These are phyloP conservation scores for Ceratobasidium theobromae DNA, from an alignment of 1,284 basidiomycete species.

Conservation along the genomic window DNA sequence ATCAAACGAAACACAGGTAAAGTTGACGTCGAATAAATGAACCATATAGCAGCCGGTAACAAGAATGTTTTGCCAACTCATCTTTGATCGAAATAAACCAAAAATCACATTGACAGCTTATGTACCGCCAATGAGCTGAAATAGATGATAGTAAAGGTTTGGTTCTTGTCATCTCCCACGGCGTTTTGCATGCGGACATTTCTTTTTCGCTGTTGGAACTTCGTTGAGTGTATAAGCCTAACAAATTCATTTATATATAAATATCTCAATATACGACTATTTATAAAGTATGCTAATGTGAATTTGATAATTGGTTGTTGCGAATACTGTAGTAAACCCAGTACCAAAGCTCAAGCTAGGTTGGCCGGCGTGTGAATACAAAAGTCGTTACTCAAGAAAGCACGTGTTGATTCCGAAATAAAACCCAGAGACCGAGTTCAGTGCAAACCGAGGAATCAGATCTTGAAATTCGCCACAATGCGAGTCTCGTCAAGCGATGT, in stretches of 20 bases:
- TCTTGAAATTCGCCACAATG: constrained; percentile 62
- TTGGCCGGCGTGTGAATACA: constrained; percentile 46
- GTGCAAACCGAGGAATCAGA: constrained; percentile 60
- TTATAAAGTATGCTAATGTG: no score
- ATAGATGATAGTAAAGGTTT: constrained; percentile 40
- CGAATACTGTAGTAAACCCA: constrained; percentile 53
- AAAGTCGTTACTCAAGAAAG: neutral
- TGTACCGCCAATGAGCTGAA: constrained; percentile 10
- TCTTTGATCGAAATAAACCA: no score
- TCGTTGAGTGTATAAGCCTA: constrained; percentile 59
- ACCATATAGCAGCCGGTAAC: constrained; percentile 75
- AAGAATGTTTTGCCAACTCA: constrained; percentile 67
- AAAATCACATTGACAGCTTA: no score
- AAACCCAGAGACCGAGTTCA: constrained; percentile 33
- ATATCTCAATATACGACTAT: constrained; percentile 52
- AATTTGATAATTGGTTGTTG: no score
- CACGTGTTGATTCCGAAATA: constrained; percentile 24
- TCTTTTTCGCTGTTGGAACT: constrained; percentile 50
- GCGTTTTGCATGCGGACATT: constrained; percentile 43
- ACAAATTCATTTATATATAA: constrained; percentile 58
- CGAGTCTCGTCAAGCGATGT: no score
- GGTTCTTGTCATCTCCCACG: constrained; percentile 40
- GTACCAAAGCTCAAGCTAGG: constrained; percentile 61
- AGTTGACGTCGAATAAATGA: constrained; percentile 41
- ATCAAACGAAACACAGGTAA: no score